phyloP scores from a whole-genome alignment of 352 stramenopile genomes.

The Phytopythium delawarense region DNA sequence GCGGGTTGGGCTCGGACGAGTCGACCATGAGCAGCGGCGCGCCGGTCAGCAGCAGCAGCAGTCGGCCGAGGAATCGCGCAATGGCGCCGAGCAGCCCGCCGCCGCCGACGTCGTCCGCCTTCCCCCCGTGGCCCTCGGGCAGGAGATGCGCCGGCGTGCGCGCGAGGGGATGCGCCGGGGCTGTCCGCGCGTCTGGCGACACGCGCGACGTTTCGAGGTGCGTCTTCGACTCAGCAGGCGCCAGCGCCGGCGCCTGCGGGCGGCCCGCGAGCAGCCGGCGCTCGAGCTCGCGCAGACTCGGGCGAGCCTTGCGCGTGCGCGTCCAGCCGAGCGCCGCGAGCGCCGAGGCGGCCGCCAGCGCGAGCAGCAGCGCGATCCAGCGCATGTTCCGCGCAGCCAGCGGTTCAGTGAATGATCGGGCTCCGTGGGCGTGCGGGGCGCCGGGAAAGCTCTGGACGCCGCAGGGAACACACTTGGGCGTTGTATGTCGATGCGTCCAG shows the following conservation, averaged over 20 bases:
- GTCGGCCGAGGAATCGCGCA: constrained; percentile 32
- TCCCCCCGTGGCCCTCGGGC: neutral
- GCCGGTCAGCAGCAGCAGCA: constrained; percentile 22
- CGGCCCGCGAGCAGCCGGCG: neutral
- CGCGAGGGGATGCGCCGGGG: neutral
- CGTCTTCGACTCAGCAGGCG: constrained; percentile 1
- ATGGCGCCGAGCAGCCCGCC: constrained; percentile 14
- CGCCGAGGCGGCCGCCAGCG: neutral
- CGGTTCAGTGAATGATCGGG: constrained; percentile 3
- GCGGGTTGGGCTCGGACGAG: constrained; percentile 21
- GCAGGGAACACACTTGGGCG: neutral
- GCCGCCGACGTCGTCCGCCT: neutral
- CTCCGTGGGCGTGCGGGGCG: neutral
- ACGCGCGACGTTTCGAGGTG: neutral
- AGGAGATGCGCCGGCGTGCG: neutral
- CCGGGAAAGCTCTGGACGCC: neutral
- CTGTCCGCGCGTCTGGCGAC: constrained; percentile 4
- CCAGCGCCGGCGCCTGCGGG: neutral
- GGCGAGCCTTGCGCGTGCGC: neutral
- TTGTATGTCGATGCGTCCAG: neutral
- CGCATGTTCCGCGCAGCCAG: neutral
- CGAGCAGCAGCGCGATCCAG: neutral
- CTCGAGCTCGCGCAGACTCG: neutral
- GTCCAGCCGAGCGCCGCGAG: neutral
- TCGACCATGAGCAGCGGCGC: constrained; percentile 30